Evolutionary conservation across 176 grass and related monocot genomes (phyloP), one percentile per base, ranked within the genome.

Genomic region (Saccharum officinarum): DNA sequence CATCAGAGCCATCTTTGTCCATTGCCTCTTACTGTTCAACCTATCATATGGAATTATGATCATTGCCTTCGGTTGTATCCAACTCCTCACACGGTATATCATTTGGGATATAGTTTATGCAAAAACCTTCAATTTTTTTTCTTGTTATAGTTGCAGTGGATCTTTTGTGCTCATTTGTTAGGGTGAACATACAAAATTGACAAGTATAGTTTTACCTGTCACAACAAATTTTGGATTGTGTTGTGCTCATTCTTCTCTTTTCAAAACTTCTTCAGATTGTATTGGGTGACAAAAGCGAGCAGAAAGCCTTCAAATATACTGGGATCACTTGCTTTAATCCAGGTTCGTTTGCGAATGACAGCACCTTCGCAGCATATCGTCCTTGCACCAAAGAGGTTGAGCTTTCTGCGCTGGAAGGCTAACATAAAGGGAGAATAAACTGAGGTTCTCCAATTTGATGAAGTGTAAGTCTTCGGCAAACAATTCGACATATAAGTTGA

Each of bases 1-100:
- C 96, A 98, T 87, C 96, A 98, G 87, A 92, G 96, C 82, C 96
- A 98, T 90, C 96, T 98, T 79, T 98, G 96, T 80, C 96, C 96
- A 66, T 82, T 98, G 88, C 96, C 96, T 69, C 89, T 95, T 60
- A 98, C 96, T 71, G 89, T 98, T 70, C 92, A 95, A 78, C 93
- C 93, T 71, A 93, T 98, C 83, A 95, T 98, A 87, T 98, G 96
- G 96, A 98, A 95, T 88, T 98, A 94, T 71, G 96, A 95, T 86
- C 93, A 98, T 86, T 95, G 91, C 83, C 93, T 98, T 73, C 85
- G 93, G 28, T 50, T 98, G 52, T 98, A 98, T 87, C 96, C 96
- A 78, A 95, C 93, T 82, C 96, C 96, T 63, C 87, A 98, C 78
- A 89, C 78, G 73, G 96, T 98, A 98, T 47, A 82, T 30, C 39